Evolutionary conservation across 2,329 filamentous ascomycete species (phyloP), one percentile per base, ranked within the genome.

Genomic region (Graphium sp.): DNA sequence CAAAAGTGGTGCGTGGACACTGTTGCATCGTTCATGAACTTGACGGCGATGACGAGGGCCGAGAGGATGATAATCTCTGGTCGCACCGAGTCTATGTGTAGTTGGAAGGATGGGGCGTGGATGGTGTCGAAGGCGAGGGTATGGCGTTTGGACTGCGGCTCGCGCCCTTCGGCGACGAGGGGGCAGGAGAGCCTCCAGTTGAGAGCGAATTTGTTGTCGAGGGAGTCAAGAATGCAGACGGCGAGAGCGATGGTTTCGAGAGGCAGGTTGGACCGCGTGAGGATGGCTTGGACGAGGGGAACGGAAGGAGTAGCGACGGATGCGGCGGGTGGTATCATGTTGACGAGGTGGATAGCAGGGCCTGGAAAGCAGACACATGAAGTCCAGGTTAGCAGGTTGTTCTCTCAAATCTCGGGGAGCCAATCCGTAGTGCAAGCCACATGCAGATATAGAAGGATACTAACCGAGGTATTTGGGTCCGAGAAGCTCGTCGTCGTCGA

Each of bases 181-280:
- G 71, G 70, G 38, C 66, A 73, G 3, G 59, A 57, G 32, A 66
- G 53, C 14, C 73, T 64, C 71, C 71, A 78, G 32, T 53, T 59
- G 19, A 67, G 60, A 26, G 70, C 66, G 44, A 77, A 78, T 34
- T 62, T 66, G 26, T 61, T 59, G 47, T 66, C 63, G 35, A 77
- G 56, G 22, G 69, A 71, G 43, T 77, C 73, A 38, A 78, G 58
- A 28, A 78, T 67, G 53, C 69, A 74, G 22, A 73, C 69, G 20
- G 70, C 71, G 21, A 78, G 53, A 24, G 72, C 72, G 26, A 77
- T 55, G 15, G 62, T 69, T 42, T 75, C 67, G 41, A 70, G 57
- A 4, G 69, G 62, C 16, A 76, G 52, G 30, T 59, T 51, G 32
- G 70, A 62, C 36, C 67, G 62, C 32, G 55, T 56, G 32, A 78